Evolutionary conservation across 768 basidiomycete genomes (phyloP), one percentile per base, ranked within the genome.

Genomic region (Termitomyces sp.): DNA sequence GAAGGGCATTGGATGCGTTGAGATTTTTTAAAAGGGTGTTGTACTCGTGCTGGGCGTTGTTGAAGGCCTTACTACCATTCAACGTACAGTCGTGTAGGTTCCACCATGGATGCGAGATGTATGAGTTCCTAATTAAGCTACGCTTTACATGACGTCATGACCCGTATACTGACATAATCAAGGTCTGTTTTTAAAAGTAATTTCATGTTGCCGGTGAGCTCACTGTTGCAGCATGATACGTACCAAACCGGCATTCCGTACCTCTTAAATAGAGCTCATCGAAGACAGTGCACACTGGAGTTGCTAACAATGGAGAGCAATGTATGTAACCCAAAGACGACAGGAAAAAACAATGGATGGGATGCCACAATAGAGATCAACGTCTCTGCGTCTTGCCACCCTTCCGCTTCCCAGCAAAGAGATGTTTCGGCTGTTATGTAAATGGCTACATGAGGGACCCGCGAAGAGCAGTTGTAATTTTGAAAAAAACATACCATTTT

Each of bases 381-480:
- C 88, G 78, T 69, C 92, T 83, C 69, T 83, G 77, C 46, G 90
- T 93, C 76, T 93, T 94, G 65, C 92, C 92, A 26, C 73, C 82
- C 69, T 91, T 88, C 63, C 92, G 85, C 72, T 94, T 93, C 27
- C 92, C 92, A 57, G 90, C 72, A 67, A 86, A 94, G 57, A 94
- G 72, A 76, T 93, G 90, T 69, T 90, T 93, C 49, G 92, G 92
- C 92, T 94, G 59, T 24, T 61, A 60, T 34, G 52, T 47, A 36
- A 47, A 60, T 46, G 47, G 63, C 50, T 48, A 58, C 55, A 22
- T 58, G 24, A 31, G 47, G 42, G 14, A 59, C 47, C 58, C 22
- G 58, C 36, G 59, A 52, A 51, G 47, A 14, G 7, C 46, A 9
- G 57, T 29, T 24, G 26, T 22, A 59, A 27, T 20, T 60, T 6